Evolutionary conservation across 192 early-diverging fungal species (phyloP).

Genomic region (Backusella westeae): DNA sequence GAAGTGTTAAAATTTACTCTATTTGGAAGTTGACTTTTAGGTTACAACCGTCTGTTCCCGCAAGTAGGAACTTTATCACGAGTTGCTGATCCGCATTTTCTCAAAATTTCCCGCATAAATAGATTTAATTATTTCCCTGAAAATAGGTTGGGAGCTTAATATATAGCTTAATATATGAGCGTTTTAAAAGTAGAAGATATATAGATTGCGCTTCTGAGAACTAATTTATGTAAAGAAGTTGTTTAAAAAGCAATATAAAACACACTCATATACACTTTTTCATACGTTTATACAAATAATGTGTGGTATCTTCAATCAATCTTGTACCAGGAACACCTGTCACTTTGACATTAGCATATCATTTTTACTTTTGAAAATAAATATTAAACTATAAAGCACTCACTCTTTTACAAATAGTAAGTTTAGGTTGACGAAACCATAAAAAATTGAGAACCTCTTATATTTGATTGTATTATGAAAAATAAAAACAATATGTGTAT

Average conservation of each 20-base stretch:
- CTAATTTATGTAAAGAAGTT: not conserved
- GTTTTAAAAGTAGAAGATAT: not conserved
- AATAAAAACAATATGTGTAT: not conserved
- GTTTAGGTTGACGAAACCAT: not conserved
- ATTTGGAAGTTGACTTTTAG: not conserved
- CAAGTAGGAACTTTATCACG: not conserved
- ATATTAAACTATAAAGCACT: not conserved
- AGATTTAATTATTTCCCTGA: not conserved
- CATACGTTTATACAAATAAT: not conserved
- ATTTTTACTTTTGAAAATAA: not conserved
- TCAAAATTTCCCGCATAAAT: not conserved
- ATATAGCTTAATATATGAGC: not conserved
- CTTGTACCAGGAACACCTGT: not conserved
- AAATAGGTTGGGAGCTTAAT: not conserved
- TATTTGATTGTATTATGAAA: not conserved
- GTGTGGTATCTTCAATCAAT: not conserved
- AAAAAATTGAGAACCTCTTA: not conserved
- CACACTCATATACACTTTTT: too few species aligned
- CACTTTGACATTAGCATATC: not conserved
- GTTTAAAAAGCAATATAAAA: too few species aligned
- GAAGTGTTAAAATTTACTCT: conserved; percentile 7
- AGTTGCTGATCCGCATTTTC: not conserved
- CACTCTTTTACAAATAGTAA: not conserved
- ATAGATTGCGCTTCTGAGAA: not conserved
- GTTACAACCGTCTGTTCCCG: conserved; percentile 3